Evolutionary conservation across 2,329 filamentous ascomycete species (phyloP).

Genomic region (Periconia macrospinosa): DNA sequence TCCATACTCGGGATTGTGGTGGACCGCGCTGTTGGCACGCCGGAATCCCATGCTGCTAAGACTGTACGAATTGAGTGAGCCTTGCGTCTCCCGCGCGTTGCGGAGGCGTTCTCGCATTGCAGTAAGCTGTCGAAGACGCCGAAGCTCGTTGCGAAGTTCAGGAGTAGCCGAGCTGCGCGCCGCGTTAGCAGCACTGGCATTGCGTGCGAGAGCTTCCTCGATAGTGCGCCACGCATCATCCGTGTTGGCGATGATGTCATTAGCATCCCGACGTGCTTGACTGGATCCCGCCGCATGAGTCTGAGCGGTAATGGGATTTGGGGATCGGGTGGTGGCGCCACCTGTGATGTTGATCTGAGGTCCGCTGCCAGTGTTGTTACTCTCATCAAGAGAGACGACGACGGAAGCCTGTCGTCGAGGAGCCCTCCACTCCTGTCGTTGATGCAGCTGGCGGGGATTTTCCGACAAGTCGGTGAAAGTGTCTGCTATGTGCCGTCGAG

Average conservation of each 20-base stretch:
- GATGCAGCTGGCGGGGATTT: conserved; percentile 22
- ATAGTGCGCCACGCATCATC: conserved; percentile 53
- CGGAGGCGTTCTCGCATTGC: conserved; percentile 42
- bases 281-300: neutral
- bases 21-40: conserved; percentile 16
- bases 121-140: conserved; percentile 39
- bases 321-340: conserved; percentile 31
- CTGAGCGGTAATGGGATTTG: conserved; percentile 27
- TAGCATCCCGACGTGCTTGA: conserved; percentile 33
- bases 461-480: conserved; percentile 26
- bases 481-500: conserved; percentile 16
- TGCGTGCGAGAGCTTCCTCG: conserved; percentile 48
- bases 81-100: conserved; percentile 29
- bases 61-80: conserved; percentile 23
- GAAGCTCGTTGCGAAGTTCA: conserved; percentile 36
- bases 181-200: conserved; percentile 24
- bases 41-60: conserved; percentile 26
- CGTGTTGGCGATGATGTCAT: conserved; percentile 34
- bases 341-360: conserved; percentile 32
- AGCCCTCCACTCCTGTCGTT: conserved; percentile 22
- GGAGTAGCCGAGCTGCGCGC: conserved; percentile 26
- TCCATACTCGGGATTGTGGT: conserved; percentile 38
- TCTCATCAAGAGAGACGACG: conserved; percentile 22
- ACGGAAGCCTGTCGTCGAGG: conserved; percentile 46
- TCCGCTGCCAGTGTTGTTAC: conserved; percentile 17